Evolutionary conservation across 2,329 filamentous ascomycete species (phyloP).

Genomic region (Fusarium tupiense): DNA sequence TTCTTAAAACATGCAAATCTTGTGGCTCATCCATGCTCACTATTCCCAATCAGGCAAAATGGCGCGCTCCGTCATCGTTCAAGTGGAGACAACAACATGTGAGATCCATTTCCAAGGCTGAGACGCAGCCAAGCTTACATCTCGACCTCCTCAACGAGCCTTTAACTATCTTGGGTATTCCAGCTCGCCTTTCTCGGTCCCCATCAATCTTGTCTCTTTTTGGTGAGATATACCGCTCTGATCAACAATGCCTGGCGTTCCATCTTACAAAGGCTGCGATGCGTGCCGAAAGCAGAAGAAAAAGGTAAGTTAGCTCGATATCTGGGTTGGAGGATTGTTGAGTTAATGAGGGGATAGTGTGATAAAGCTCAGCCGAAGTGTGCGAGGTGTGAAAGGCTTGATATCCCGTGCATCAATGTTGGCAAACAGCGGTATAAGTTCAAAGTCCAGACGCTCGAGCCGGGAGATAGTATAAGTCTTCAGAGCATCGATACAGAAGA

Average conservation of each 20-base stretch:
- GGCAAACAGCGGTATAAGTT: conserved; percentile 61
- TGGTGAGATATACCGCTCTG: conserved; percentile 36
- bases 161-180: conserved; percentile 5
- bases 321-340: background rate
- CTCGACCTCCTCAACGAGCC: background rate
- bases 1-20: background rate
- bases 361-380: conserved; percentile 57
- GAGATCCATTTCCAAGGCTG: conserved; percentile 5
- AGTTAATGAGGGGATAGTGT: conserved; percentile 48
- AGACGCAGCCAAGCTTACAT: background rate
- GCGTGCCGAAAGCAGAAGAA: conserved; percentile 63
- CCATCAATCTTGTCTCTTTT: conserved; percentile 23
- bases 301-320: conserved; percentile 51
- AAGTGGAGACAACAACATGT: background rate
- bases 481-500: conserved; percentile 16
- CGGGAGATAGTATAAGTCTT: background rate
- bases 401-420: conserved; percentile 56
- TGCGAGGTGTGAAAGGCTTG: conserved; percentile 56
- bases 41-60: conserved; percentile 24
- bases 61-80: conserved; percentile 18
- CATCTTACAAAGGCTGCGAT: conserved; percentile 60
- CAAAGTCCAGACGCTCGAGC: conserved; percentile 48
- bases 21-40: background rate
- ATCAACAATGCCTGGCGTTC: conserved; percentile 62
- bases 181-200: background rate